phyloP scores from a whole-genome alignment of 768 basidiomycete genomes.

The Lentinula edodes region DNA sequence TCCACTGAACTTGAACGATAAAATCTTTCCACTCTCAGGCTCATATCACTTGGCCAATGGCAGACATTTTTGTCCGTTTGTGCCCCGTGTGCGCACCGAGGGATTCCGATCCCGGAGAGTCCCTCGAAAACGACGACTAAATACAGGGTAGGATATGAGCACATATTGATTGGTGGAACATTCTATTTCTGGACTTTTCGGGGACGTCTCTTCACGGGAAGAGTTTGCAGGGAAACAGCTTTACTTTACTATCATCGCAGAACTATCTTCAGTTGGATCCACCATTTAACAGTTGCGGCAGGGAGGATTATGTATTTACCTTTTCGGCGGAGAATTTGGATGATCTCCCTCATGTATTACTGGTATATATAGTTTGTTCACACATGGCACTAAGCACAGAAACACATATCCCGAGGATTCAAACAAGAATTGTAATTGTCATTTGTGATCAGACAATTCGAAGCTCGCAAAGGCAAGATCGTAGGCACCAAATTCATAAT shows the following conservation, averaged over 20 bases:
- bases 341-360: not conserved
- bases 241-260: not conserved
- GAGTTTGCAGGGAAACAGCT: not conserved
- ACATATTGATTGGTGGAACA: not conserved
- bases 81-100: conserved; percentile 1
- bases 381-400: not conserved
- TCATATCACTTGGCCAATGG: conserved; percentile 7
- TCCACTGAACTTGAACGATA: conserved; percentile 20
- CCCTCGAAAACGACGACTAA: not conserved
- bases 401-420: not conserved
- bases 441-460: conserved; percentile 37
- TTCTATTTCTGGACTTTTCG: not conserved
- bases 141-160: not conserved
- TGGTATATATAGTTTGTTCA: not conserved
- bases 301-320: not conserved
- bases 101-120: not conserved
- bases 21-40: conserved; percentile 6
- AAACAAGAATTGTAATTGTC: not conserved
- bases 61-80: conserved; percentile 3
- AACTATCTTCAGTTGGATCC: not conserved
- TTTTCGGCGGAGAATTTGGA: conserved; percentile 4
- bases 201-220: not conserved
- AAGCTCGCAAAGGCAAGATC: conserved; percentile 89
- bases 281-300: not conserved
- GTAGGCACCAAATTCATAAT: conserved; percentile 95